Evolutionary conservation across 2,329 filamentous ascomycete species (phyloP), one percentile per base, ranked within the genome.

Genomic region (Fusarium nelsonii): DNA sequence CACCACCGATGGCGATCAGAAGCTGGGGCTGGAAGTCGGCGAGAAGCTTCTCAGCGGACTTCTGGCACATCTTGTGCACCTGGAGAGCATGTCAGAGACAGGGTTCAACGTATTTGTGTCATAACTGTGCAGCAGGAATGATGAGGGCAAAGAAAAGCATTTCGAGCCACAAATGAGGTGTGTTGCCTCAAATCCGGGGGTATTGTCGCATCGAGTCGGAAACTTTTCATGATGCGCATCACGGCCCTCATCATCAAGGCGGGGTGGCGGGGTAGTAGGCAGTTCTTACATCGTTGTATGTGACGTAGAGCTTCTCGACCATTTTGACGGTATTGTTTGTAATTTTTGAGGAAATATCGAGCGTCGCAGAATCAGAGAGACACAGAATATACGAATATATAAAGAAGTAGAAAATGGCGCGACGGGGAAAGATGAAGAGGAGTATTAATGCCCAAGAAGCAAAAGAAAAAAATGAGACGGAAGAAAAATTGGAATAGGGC

Each of bases 1-100:
- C 96, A 71, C 96, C 96, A 75, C 96, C 96, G 80, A 98, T 98
- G 78, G 96, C 96, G 81, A 99, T 97, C 87, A 99, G 97, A 74
- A 99, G 92, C 81, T 97, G 93, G 39, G 96, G 96, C 79, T 93
- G 87, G 86, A 97, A 94, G 16, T 92, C 89, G 78, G 90, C 84
- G 75, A 99, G 90, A 79, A 98, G 97, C 74, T 85, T 84, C 69
- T 89, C 86, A 39, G 94, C 96, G 18, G 93, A 90, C 78, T 91
- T 86, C 83, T 97, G 92, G 86, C 96, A 99, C 78, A 98, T 89
- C 83, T 97, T 97, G 89, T 99, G 96, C 77, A 99, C 92, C 94
- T 98, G 76, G 57, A 59, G 37, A 37, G 20, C 51, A 63, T 54
- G 65, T 71, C 39, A 76, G 74, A 58, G 33, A 39, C 43, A 30